Evolutionary conservation across 73 alveolate species (phyloP), one percentile per base, ranked within the genome.

Genomic region (Urostyla sp.): DNA sequence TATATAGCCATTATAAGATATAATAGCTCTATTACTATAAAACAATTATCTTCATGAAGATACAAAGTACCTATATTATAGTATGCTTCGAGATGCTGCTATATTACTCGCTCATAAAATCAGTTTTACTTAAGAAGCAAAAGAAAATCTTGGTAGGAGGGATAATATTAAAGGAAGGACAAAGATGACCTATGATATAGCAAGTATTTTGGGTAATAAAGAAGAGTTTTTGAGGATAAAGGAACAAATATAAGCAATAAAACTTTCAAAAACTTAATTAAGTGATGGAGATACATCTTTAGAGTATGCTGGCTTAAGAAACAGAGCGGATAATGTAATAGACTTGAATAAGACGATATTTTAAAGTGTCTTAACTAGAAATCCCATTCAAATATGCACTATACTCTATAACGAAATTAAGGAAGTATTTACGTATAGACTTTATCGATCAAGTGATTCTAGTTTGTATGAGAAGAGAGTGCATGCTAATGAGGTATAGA

Each of bases 71-170:
- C 21, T 76, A 30, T 85, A 85, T 56, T 85, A 85, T 80, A 61
- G 58, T 31, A 85, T 85, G 93, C 73, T 85, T 20, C 46, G 78
- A 61, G 93, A 85, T 32, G 77, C 84, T 0, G 80, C 83, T 0
- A 43, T 55, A 27, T 56, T 85, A 46, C 26, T 85, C n/a, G 69
- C 93, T 20, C 69, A 75, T 40, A 59, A 84, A 31, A 72, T 73
- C 31, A 58, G 45, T 20, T 85, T 85, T 69, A 23, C 86, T 0
- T 85, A 66, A 0, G 78, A 67, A 57, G 89, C 89, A 6, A 50
- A 61, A 46, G 61, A 61, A 0, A 40, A 24, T 11, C 87, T 76
- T 43, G 81, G 72, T 66, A 83, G 52, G 52, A 53, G 67, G 67
- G 23, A 53, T n/a, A n/a, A n/a, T n/a, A n/a, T n/a, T n/a, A n/a